Evolutionary conservation across 75 land plant genomes (phyloP).

Genomic region (Sequoiadendron giganteum): DNA sequence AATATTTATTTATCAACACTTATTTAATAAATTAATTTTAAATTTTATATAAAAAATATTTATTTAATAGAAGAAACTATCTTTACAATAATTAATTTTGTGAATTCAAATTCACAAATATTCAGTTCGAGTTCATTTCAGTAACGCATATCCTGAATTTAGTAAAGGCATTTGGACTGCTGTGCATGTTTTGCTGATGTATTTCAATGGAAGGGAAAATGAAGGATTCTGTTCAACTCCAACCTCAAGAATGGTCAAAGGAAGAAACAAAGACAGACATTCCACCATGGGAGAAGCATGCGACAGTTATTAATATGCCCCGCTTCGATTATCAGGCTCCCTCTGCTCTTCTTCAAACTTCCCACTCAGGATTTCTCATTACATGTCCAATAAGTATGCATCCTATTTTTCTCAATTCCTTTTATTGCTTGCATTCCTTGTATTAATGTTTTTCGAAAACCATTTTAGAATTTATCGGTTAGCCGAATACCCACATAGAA

Average conservation of each 20-base stretch:
- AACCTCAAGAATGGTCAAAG: not conserved
- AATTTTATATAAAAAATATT: too few species aligned
- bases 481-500: not conserved
- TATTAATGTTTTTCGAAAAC: not conserved
- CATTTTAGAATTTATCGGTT: not conserved
- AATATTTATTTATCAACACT: too few species aligned
- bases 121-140: too few species aligned
- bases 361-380: constrained; percentile 81
- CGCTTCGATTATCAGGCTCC: constrained; percentile 73
- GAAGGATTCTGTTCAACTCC: not conserved
- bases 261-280: constrained; percentile 16
- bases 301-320: constrained; percentile 67
- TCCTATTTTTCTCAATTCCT: not conserved
- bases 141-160: too few species aligned
- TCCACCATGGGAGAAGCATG: constrained; percentile 90
- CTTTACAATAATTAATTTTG: too few species aligned
- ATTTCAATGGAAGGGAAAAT: not conserved
- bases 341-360: constrained; percentile 53
- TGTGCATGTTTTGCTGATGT: not conserved
- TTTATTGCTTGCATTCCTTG: not conserved
- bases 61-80: too few species aligned
- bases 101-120: too few species aligned
- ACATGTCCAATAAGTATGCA: constrained; percentile 76
- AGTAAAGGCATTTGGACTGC: too few species aligned
- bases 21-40: too few species aligned